Base-by-base conservation (phyloP, 1,139 yeast species). In the Torulaspora pretoriensis region DNA sequence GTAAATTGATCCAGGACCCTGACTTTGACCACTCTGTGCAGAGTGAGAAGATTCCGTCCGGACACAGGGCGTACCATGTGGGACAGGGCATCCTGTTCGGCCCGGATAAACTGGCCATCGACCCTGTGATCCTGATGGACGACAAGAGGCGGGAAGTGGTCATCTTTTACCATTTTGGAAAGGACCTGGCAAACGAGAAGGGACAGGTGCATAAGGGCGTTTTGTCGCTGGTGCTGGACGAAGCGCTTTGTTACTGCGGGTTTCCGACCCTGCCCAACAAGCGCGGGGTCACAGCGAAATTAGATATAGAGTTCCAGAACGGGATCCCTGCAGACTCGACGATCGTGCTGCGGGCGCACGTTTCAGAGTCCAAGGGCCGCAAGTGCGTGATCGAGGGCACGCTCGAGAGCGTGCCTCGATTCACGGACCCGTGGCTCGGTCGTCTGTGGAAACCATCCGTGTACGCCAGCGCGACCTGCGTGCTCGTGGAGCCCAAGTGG, bases 121-220 rank as follows among this genome's bases (percentile, higher is more conserved):
- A 83, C 53, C 92, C 94, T 0, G 64, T 82, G 12, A 69, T 80
- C 6, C 78, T 81, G 57, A 56, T 70, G 37, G 72, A 81, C 56
- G 65, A 64, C 12, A 54, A 67, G 12, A 66, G 69, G 1, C 77
- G 78, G 2, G 75, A 77, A 51, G 57, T 83, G 46, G 72, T 73
- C 4, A 77, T 80, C 5, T 81, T 84, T 59, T 81, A 81, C 59
- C 88, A 86, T 55, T 65, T 89, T 40, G 97, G 97, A 0, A 63
- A 70, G 3, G 73, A 75, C 37, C 65, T 90, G 30, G 72, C 81
- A 8, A 79, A 80, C 51, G 84, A 80, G 48, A 64, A 64, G 24
- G 88, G 88, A 0, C 78, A 80, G 43, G 77, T 92, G 26, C 97
- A 92, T 60, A 90, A 92, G 53, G 98, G 98, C 0, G 73, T 90